These are phyloP conservation scores for Hyaloscypha finlandica DNA, from an alignment of 495 filamentous ascomycete genomes.

Conservation along the genomic window DNA sequence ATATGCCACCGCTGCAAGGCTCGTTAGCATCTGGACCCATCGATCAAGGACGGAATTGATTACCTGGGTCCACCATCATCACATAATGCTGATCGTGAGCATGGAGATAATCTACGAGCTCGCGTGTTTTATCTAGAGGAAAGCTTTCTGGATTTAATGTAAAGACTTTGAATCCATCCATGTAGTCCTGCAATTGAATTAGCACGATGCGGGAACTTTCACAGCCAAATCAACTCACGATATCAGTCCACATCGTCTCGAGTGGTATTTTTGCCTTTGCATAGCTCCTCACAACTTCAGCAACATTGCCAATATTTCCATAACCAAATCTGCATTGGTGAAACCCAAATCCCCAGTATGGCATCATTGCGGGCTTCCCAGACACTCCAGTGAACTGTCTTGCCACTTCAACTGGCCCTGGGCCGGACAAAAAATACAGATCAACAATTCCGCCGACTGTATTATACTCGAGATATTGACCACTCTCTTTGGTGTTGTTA, in stretches of 20 bases:
- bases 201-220: neutral
- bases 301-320: slow-evolving; percentile 70
- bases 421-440: slow-evolving; percentile 46
- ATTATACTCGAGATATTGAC: slow-evolving; percentile 82
- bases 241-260: slow-evolving; percentile 90
- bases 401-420: slow-evolving; percentile 31
- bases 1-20: neutral
- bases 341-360: slow-evolving; percentile 82
- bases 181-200: slow-evolving; percentile 47
- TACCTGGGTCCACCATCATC: slow-evolving; percentile 77
- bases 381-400: slow-evolving; percentile 71
- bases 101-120: slow-evolving; percentile 71
- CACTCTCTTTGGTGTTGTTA: slow-evolving; percentile 56
- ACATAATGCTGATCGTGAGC: slow-evolving; percentile 74
- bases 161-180: slow-evolving; percentile 54
- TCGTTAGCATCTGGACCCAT: neutral
- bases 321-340: slow-evolving; percentile 85
- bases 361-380: slow-evolving; percentile 73
- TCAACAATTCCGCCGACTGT: slow-evolving; percentile 76
- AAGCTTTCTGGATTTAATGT: slow-evolving; percentile 73
- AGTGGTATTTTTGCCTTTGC: slow-evolving; percentile 71
- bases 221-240: slow-evolving; percentile 37
- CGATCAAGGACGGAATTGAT: slow-evolving; percentile 56
- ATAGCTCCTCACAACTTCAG: slow-evolving; percentile 80
- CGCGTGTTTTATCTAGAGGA: slow-evolving; percentile 63